Evolutionary conservation across 2,329 filamentous ascomycete genomes (phyloP).

Genomic region (Pseudogymnoascus sp.): DNA sequence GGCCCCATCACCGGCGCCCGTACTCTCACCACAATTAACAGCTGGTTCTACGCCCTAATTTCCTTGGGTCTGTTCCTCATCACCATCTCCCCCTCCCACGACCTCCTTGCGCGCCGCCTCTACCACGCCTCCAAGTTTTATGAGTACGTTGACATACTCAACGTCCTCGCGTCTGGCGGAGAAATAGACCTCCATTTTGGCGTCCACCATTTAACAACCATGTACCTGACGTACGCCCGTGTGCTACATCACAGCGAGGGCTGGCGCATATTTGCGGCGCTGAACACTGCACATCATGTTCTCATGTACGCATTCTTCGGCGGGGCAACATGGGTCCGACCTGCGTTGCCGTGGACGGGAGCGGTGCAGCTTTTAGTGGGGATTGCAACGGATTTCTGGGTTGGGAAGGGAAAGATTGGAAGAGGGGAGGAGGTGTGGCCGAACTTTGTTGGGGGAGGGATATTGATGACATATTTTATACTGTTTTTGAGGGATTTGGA

Average conservation of each 20-base stretch:
- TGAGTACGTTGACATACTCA: slow-evolving; percentile 29
- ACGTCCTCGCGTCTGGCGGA: slow-evolving; percentile 25
- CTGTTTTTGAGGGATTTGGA: slow-evolving; percentile 12
- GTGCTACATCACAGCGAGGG: slow-evolving; percentile 20
- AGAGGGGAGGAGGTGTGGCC: not conserved
- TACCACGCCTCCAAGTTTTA: slow-evolving; percentile 29
- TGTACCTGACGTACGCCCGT: slow-evolving; percentile 27
- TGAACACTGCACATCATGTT: slow-evolving; percentile 27
- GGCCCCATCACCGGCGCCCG: not conserved
- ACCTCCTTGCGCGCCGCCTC: slow-evolving; percentile 11
- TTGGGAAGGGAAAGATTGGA: not conserved
- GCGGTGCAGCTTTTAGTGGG: slow-evolving; percentile 20
- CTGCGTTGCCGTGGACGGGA: slow-evolving; percentile 21
- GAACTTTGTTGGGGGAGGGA: not conserved
- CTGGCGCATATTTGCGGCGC: slow-evolving; percentile 25
- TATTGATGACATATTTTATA: slow-evolving; percentile 5
- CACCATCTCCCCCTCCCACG: slow-evolving; percentile 11
- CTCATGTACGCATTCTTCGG: slow-evolving; percentile 31
- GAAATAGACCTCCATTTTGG: slow-evolving; percentile 26
- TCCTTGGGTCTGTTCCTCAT: slow-evolving; percentile 9
- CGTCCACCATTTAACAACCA: slow-evolving; percentile 29
- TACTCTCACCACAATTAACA: not conserved
- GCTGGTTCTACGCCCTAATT: not conserved
- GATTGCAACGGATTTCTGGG: slow-evolving; percentile 17
- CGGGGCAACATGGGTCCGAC: slow-evolving; percentile 15